Conservation (phyloP, 176 grass and related monocot genomes). For the Aegilops longissima region DNA sequence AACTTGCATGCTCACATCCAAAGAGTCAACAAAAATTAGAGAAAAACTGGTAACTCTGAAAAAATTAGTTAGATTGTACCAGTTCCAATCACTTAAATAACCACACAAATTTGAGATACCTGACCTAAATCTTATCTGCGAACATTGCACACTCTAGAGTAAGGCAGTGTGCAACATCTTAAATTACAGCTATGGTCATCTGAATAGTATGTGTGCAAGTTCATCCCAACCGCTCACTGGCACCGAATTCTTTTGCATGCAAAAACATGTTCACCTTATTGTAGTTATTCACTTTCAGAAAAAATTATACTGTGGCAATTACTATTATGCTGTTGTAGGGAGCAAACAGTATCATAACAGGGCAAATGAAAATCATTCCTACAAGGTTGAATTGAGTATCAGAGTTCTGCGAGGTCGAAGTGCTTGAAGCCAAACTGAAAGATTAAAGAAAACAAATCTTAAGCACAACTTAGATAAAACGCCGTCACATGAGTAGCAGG, state of each 20-base stretch:
- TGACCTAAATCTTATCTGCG: background rate
- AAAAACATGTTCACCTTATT: constrained; percentile 2
- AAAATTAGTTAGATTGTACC: background rate
- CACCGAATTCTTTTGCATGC: background rate
- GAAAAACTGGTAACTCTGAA: background rate
- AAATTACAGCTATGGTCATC: constrained; percentile 13
- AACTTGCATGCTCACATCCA: background rate
- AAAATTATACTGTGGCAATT: background rate
- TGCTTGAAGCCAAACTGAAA: background rate
- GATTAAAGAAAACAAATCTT: background rate
- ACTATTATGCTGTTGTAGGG: background rate
- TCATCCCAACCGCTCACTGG: constrained; percentile 1
- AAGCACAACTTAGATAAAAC: constrained; percentile 5
- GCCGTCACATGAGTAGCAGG: background rate
- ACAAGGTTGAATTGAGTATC: background rate
- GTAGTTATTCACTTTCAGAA: background rate
- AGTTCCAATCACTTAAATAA: background rate
- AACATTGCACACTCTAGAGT: background rate
- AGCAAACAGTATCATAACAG: background rate
- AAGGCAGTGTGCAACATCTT: background rate
- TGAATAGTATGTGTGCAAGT: background rate
- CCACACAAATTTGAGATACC: background rate
- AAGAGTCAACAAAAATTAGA: constrained; percentile 21
- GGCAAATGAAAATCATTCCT: background rate
- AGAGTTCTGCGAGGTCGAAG: background rate